Evolutionary conservation across 768 basidiomycete species (phyloP).

Genomic region (Termitomyces sp.): DNA sequence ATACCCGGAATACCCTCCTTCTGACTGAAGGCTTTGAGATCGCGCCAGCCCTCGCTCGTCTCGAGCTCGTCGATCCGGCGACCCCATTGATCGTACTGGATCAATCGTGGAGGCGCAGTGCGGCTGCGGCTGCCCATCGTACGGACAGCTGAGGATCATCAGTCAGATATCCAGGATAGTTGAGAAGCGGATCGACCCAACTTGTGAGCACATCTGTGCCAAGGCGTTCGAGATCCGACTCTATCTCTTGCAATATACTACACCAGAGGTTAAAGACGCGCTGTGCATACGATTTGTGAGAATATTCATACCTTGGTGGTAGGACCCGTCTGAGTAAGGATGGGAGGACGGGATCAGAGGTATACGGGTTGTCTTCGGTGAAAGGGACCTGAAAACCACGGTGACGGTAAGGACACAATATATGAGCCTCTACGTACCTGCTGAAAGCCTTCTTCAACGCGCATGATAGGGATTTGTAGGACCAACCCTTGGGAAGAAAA

Average conservation of each 20-base stretch:
- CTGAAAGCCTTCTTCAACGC: slow-evolving; percentile 63
- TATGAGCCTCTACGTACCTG: slow-evolving; percentile 24
- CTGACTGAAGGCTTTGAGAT: slow-evolving; percentile 55
- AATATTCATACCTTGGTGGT: slow-evolving; percentile 33
- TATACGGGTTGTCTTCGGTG: slow-evolving; percentile 54
- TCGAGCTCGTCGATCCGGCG: slow-evolving; percentile 57
- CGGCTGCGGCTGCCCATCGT: slow-evolving; percentile 37
- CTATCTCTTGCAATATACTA: slow-evolving; percentile 45
- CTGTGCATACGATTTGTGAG: background rate
- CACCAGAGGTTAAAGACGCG: background rate
- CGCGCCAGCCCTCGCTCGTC: slow-evolving; percentile 71
- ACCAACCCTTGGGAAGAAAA: background rate
- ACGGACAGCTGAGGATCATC: slow-evolving; percentile 41
- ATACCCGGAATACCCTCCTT: slow-evolving; percentile 63
- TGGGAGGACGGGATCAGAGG: slow-evolving; percentile 57
- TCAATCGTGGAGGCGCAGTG: slow-evolving; percentile 43
- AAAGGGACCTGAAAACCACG: slow-evolving; percentile 37
- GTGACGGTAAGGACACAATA: background rate
- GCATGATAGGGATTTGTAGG: slow-evolving; percentile 32
- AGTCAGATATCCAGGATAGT: background rate
- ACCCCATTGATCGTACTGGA: slow-evolving; percentile 76
- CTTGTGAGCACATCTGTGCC: slow-evolving; percentile 51
- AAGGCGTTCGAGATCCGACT: slow-evolving; percentile 53
- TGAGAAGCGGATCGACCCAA: slow-evolving; percentile 19
- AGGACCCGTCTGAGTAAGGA: slow-evolving; percentile 51